These are phyloP conservation scores for Iberis pinnata DNA, from an alignment of 345 rosid species.

Conservation along the genomic window DNA sequence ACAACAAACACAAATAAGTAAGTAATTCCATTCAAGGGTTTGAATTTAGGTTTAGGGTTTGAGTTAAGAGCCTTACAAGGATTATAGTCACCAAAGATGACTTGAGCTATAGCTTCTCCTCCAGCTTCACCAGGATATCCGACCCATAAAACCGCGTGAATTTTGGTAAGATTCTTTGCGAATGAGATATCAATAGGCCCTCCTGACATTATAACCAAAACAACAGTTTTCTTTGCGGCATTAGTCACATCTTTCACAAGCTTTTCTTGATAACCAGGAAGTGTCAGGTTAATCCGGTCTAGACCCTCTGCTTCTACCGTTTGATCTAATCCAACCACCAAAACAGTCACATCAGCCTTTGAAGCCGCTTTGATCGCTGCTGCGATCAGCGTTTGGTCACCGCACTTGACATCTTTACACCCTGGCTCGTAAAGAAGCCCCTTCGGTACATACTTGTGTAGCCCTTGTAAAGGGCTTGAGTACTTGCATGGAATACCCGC, in stretches of 20 bases:
- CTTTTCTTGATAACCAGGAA: conserved; percentile 49
- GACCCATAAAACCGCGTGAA: conserved; percentile 49
- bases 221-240: conserved; percentile 43
- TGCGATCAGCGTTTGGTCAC: conserved; percentile 30
- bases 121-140: conserved; percentile 31
- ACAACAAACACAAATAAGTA: conserved; percentile 8
- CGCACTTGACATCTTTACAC: conserved; percentile 43
- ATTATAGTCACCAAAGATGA: conserved; percentile 51
- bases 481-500: conserved; percentile 53
- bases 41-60: background rate
- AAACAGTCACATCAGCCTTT: conserved; percentile 41
- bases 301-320: conserved; percentile 46
- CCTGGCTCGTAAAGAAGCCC: conserved; percentile 33
- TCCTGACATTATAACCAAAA: conserved; percentile 56
- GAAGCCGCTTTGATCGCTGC: conserved; percentile 33
- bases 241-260: conserved; percentile 41
- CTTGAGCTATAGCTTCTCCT: conserved; percentile 58
- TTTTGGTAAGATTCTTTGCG: conserved; percentile 30
- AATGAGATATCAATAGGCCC: conserved; percentile 52
- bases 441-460: conserved; percentile 21
- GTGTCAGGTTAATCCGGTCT: conserved; percentile 44
- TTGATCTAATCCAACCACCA: conserved; percentile 42
- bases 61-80: conserved; percentile 38
- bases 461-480: conserved; percentile 41
- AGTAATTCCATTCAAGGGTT: background rate